phyloP scores from a whole-genome alignment of 345 rosid genomes.

The Gossypium arboreum region DNA sequence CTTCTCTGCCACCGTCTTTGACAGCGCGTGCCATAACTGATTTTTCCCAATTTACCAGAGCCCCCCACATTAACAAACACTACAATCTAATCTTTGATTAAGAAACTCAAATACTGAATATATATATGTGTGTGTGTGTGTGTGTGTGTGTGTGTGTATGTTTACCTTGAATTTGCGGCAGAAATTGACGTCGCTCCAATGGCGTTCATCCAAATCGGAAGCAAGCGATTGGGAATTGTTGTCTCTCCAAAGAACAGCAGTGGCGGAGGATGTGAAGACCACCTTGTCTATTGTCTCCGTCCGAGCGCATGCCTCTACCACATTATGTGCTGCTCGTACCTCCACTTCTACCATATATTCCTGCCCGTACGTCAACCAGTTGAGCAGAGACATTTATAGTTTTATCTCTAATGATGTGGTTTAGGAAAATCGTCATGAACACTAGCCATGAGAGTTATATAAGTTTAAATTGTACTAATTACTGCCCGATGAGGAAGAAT shows the following conservation, averaged over 20 bases:
- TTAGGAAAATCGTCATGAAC: neutral
- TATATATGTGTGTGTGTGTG: too few relatives aligned
- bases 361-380: conserved; percentile 19
- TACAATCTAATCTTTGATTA: neutral
- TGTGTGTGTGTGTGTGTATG: too few relatives aligned
- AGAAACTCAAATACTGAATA: neutral
- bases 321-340: conserved; percentile 64
- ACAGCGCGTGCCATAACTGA: conserved; percentile 65
- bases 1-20: conserved; percentile 64
- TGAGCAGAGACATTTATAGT: neutral
- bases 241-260: conserved; percentile 52
- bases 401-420: neutral
- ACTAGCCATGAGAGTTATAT: neutral
- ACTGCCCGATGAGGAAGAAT: neutral
- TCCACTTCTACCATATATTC: conserved; percentile 62
- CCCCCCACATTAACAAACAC: neutral
- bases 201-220: conserved; percentile 41
- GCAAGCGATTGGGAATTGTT: conserved; percentile 21
- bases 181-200: conserved; percentile 50
- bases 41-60: neutral
- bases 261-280: conserved; percentile 58
- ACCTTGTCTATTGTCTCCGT: conserved; percentile 55
- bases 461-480: neutral
- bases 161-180: conserved; percentile 56
- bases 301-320: conserved; percentile 65